A percentile compares a stretch with the other conserved stretches of the same genome.
phyloP scores from a whole-genome alignment of 2,329 filamentous ascomycete species.

The Penicillium sp. region DNA sequence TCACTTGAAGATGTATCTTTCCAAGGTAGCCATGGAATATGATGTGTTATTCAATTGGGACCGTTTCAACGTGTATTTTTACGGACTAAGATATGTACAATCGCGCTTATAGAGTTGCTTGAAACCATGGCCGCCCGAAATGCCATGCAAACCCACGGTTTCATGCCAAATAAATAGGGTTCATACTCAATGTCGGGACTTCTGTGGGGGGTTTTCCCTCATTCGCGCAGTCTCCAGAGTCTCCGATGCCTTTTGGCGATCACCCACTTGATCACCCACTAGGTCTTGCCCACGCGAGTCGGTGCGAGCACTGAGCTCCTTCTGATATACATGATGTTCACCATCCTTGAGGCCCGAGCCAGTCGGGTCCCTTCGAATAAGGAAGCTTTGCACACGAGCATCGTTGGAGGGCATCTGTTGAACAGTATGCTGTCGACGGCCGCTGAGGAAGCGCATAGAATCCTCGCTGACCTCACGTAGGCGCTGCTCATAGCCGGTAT shows the following conservation, averaged over 20 bases:
- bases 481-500: constrained; percentile 62
- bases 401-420: constrained; percentile 50
- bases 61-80: neutral
- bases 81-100: neutral
- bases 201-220: neutral
- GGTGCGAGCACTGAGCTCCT: constrained; percentile 27
- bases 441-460: constrained; percentile 57
- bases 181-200: neutral
- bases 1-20: neutral
- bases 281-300: neutral
- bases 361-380: constrained; percentile 67
- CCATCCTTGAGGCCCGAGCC: constrained; percentile 46
- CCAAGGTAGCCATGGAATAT: neutral
- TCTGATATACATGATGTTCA: constrained; percentile 42
- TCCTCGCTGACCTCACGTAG: constrained; percentile 65
- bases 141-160: neutral
- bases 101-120: neutral
- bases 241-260: neutral
- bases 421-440: constrained; percentile 52
- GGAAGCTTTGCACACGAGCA: constrained; percentile 72
- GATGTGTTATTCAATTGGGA: too few species aligned
- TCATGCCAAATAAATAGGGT: neutral
- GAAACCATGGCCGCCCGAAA: neutral
- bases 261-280: neutral
- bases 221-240: neutral